Percentiles rank a stretch among this genome's conserved stretches.
Conservation (phyloP, 352 stramenopile genomes). For the Halophytophthora batemanensis region DNA sequence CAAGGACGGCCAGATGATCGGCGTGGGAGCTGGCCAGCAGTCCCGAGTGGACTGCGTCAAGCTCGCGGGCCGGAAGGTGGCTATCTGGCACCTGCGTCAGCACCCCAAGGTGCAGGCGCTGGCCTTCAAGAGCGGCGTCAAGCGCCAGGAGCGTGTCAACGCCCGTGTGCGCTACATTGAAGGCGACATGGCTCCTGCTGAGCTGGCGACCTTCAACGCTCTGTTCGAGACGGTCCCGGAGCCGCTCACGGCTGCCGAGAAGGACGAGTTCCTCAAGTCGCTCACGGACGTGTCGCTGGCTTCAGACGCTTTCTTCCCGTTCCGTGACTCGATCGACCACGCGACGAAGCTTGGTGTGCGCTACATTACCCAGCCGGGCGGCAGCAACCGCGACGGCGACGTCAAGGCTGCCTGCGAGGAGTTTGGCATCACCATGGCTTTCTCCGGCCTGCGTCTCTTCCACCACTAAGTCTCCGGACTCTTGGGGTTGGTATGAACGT, state of each 20-base stretch:
- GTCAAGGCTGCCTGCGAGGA: conserved; percentile 95
- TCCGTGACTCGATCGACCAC: conserved; percentile 99
- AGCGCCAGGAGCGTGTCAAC: conserved; percentile 99
- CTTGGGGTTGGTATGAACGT: too few relatives aligned
- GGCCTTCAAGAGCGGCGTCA: conserved; percentile 96
- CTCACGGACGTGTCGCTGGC: conserved; percentile 93
- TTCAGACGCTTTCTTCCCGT: conserved; percentile 99
- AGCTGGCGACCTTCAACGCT: conserved; percentile 93
- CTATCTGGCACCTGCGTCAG: conserved; percentile 98
- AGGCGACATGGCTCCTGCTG: conserved; percentile 96
- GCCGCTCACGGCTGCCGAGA: conserved; percentile 93
- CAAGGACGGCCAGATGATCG: conserved; percentile 99
- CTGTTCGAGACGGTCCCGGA: conserved; percentile 94
- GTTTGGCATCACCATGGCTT: conserved; percentile 99
- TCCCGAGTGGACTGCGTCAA: conserved; percentile 99
- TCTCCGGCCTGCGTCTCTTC: conserved; percentile 98
- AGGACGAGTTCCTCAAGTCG: conserved; percentile 92
- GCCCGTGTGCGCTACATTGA: conserved; percentile 99
- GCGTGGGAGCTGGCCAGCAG: conserved; percentile 99
- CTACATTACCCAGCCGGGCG: conserved; percentile 96
- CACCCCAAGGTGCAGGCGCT: conserved; percentile 96
- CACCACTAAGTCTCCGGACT: conserved; percentile 92
- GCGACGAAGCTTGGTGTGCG: conserved; percentile 93
- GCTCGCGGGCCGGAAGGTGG: conserved; percentile 97
- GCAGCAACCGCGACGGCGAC: conserved; percentile 84